Conservation (phyloP, 768 basidiomycete species). For the Rhizopogon rudus region DNA sequence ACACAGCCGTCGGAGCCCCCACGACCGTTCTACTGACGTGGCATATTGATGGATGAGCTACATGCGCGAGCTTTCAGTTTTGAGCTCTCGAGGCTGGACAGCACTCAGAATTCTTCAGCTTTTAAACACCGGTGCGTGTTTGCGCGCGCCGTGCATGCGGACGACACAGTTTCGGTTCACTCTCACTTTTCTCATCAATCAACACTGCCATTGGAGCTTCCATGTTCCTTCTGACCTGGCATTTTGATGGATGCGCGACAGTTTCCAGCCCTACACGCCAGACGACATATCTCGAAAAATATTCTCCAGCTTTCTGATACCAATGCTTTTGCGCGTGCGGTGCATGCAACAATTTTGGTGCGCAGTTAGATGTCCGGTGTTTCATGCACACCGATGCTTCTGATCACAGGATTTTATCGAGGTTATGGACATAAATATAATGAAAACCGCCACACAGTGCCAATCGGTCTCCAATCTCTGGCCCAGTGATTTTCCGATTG, state of each 20-base stretch:
- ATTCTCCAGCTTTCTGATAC: background rate
- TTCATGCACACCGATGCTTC: background rate
- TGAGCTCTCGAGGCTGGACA: too few relatives aligned
- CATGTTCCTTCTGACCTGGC: too few relatives aligned
- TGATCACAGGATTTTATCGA: background rate
- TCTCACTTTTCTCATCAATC: background rate
- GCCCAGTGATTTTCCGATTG: background rate
- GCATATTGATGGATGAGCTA: too few relatives aligned
- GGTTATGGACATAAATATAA: background rate
- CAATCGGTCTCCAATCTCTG: background rate
- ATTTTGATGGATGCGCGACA: too few relatives aligned
- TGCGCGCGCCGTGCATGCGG: too few relatives aligned
- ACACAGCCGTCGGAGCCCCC: background rate
- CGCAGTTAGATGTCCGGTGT: background rate
- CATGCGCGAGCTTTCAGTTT: too few relatives aligned
- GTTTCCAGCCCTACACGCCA: background rate
- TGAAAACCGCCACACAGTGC: background rate
- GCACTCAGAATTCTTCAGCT: too few relatives aligned
- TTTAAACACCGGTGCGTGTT: too few relatives aligned
- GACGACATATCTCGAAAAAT: background rate
- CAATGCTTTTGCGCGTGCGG: background rate
- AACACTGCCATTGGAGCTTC: background rate
- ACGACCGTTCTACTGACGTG: background rate
- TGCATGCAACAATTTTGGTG: background rate
- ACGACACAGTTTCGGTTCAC: too few relatives aligned